phyloP scores from a whole-genome alignment of 1,284 basidiomycete genomes.

The Xanthoconium separans region DNA sequence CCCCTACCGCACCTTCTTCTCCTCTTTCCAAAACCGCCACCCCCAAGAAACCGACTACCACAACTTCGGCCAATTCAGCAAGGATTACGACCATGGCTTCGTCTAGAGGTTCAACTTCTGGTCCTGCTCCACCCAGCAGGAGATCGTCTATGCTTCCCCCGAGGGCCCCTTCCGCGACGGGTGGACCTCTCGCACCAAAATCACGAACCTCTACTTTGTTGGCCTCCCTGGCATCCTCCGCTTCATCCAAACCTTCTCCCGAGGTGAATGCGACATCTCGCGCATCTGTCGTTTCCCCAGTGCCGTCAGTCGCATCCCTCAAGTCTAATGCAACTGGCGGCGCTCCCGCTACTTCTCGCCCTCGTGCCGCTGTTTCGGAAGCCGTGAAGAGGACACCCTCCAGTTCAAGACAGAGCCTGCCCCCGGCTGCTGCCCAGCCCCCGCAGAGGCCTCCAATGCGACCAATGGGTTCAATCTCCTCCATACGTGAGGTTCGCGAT shows the following conservation, averaged over 20 bases:
- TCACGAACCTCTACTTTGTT: slow-evolving; percentile 33
- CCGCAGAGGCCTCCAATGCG: slow-evolving; percentile 40
- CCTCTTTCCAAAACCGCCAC: slow-evolving; percentile 37
- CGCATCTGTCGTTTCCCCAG: slow-evolving; percentile 53
- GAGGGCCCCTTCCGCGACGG: slow-evolving; percentile 34
- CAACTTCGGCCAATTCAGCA: slow-evolving; percentile 38
- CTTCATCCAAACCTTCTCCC: slow-evolving; percentile 35
- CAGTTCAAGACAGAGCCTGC: slow-evolving; percentile 39
- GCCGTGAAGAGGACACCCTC: slow-evolving; percentile 46
- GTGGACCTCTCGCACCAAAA: slow-evolving; percentile 28
- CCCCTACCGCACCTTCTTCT: slow-evolving; percentile 36
- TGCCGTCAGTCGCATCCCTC: slow-evolving; percentile 37
- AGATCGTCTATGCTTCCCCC: slow-evolving; percentile 49
- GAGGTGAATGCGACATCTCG: slow-evolving; percentile 40
- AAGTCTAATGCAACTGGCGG: slow-evolving; percentile 32
- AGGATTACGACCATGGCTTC: slow-evolving; percentile 44
- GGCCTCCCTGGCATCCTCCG: slow-evolving; percentile 36
- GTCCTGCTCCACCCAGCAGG: slow-evolving; percentile 38
- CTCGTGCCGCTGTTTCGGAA: slow-evolving; percentile 57
- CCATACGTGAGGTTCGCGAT: slow-evolving; percentile 66
- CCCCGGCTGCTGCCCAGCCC: slow-evolving; percentile 22
- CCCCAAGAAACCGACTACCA: slow-evolving; percentile 49
- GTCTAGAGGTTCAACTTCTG: slow-evolving; percentile 33
- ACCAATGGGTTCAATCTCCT: slow-evolving; percentile 59
- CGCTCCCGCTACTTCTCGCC: slow-evolving; percentile 32